A percentile compares a stretch with the other conserved stretches of the same genome.
Conservation (phyloP, 75 land plant species). For the Gnetum montanum region DNA sequence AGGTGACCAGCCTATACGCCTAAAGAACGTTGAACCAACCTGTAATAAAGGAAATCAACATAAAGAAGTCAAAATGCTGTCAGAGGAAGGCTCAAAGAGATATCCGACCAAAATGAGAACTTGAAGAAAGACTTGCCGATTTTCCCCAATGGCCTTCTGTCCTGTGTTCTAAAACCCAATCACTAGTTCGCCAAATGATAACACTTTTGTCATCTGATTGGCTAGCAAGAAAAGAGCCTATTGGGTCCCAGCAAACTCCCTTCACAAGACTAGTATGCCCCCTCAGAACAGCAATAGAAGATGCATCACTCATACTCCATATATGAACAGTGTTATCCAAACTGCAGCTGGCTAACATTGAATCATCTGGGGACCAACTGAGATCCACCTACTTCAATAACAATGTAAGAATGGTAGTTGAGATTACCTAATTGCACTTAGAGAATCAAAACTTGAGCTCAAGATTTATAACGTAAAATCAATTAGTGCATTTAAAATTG, state of each 20-base stretch:
- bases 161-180: slow-evolving; percentile 82
- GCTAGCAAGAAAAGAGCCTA: slow-evolving; percentile 91
- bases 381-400: slow-evolving; percentile 99
- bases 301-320: slow-evolving; percentile 79
- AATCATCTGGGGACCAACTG: slow-evolving; percentile 97
- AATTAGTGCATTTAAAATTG: not conserved
- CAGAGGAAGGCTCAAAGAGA: slow-evolving; percentile 3
- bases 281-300: slow-evolving; percentile 65
- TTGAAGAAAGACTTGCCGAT: slow-evolving; percentile 45
- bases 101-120: not conserved
- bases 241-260: slow-evolving; percentile 98
- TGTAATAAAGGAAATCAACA: slow-evolving; percentile 16
- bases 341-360: slow-evolving; percentile 86
- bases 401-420: slow-evolving; percentile 12
- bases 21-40: slow-evolving; percentile 95
- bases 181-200: slow-evolving; percentile 94
- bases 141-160: slow-evolving; percentile 95
- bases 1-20: slow-evolving; percentile 98
- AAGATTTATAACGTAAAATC: too few relatives aligned
- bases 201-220: slow-evolving; percentile 98
- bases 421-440: not conserved
- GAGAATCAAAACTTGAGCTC: slow-evolving; percentile 12
- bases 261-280: slow-evolving; percentile 97
- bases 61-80: too few relatives aligned
- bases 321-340: slow-evolving; percentile 90